These are phyloP conservation scores for Macrolepiota dolichaula DNA, from an alignment of 768 basidiomycete genomes.

Conservation along the genomic window DNA sequence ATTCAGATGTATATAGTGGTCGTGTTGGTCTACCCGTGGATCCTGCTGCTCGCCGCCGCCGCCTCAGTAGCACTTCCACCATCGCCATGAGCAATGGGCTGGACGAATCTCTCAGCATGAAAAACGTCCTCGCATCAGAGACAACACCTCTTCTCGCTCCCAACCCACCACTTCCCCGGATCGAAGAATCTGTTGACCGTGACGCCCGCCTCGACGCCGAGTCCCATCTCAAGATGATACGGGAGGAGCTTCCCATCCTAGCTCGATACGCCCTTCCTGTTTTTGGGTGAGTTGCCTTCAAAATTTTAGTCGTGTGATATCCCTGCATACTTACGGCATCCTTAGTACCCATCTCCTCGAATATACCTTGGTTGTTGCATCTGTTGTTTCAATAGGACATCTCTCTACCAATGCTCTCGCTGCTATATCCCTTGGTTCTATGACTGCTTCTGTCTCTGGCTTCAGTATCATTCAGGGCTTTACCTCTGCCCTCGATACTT, in stretches of 20 bases:
- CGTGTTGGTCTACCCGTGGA: slow-evolving; percentile 5
- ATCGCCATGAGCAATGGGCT: slow-evolving; percentile 1
- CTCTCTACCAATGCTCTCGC: slow-evolving; percentile 88
- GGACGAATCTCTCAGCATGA: not conserved
- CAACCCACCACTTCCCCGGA: slow-evolving; percentile 47
- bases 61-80: not conserved
- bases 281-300: slow-evolving; percentile 49
- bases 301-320: not conserved
- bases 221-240: slow-evolving; percentile 34
- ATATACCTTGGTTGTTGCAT: slow-evolving; percentile 80
- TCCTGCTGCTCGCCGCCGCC: slow-evolving; percentile 5
- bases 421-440: slow-evolving; percentile 69
- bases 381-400: slow-evolving; percentile 88
- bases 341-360: slow-evolving; percentile 78
- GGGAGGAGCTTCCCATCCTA: slow-evolving; percentile 60
- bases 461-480: slow-evolving; percentile 84
- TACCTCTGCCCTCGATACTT: slow-evolving; percentile 82
- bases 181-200: slow-evolving; percentile 45
- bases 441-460: slow-evolving; percentile 72
- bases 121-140: slow-evolving; percentile 31
- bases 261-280: slow-evolving; percentile 67
- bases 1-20: not conserved
- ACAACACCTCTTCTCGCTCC: slow-evolving; percentile 56
- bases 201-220: slow-evolving; percentile 27
- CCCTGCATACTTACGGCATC: not conserved